Conservation (phyloP, 148 eudicot genomes). For the Cornus florida region DNA sequence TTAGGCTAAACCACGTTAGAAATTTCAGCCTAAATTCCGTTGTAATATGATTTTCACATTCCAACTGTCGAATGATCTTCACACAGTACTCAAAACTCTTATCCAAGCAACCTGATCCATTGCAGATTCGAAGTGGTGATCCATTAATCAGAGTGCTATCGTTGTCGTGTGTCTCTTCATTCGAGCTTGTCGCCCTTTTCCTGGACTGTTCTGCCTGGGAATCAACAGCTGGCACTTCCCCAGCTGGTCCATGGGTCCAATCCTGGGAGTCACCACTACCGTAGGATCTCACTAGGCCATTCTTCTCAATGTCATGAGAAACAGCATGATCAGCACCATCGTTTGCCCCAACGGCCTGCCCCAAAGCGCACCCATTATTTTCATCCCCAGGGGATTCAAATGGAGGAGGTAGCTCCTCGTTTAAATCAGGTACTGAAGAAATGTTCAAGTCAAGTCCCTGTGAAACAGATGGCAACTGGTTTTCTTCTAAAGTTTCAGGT, state of each 20-base stretch:
- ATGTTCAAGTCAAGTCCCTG: slow-evolving; percentile 72
- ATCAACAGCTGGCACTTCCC: slow-evolving; percentile 58
- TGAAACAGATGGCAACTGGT: slow-evolving; percentile 40
- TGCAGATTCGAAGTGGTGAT: slow-evolving; percentile 33
- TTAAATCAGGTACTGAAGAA: slow-evolving; percentile 81
- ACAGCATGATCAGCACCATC: slow-evolving; percentile 69
- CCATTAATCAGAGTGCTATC: slow-evolving; percentile 70
- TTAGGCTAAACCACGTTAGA: slow-evolving; percentile 89
- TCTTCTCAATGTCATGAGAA: slow-evolving; percentile 52
- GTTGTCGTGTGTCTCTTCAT: slow-evolving; percentile 64
- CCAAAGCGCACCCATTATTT: slow-evolving; percentile 43
- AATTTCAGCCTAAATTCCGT: slow-evolving; percentile 73
- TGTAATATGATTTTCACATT: slow-evolving; percentile 57
- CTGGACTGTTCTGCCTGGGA: slow-evolving; percentile 30
- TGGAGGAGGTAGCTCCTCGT: slow-evolving; percentile 76
- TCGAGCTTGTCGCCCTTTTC: slow-evolving; percentile 58
- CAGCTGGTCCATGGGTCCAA: slow-evolving; percentile 40
- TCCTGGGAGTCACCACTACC: slow-evolving; percentile 62
- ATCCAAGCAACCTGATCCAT: slow-evolving; percentile 51
- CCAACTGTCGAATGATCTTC: slow-evolving; percentile 67
- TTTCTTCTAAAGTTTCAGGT: slow-evolving; percentile 36
- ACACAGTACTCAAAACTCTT: slow-evolving; percentile 81
- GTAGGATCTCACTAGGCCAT: slow-evolving; percentile 45
- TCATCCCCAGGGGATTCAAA: slow-evolving; percentile 75
- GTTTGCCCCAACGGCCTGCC: slow-evolving; percentile 38